Conservation (phyloP, 176 grass and related monocot genomes). For the Puccinellia tenuiflora region DNA sequence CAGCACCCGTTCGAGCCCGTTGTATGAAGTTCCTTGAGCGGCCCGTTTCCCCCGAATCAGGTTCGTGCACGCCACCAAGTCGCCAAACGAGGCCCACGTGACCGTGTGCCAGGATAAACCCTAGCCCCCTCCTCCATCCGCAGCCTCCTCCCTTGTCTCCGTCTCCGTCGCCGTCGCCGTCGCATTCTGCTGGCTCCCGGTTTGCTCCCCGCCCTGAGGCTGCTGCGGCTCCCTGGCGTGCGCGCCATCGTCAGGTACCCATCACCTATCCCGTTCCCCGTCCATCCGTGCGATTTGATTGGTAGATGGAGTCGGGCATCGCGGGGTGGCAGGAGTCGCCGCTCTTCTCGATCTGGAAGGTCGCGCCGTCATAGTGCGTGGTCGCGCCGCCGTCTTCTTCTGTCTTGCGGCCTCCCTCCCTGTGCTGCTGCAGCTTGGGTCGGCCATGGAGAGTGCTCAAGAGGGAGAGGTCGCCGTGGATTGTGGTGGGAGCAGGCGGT, state of each 20-base stretch:
- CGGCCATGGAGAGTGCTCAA: too few relatives aligned
- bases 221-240: conserved; percentile 13
- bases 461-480: too few relatives aligned
- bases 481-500: too few relatives aligned
- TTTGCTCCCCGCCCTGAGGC: background rate
- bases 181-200: conserved; percentile 7
- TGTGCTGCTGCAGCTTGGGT: too few relatives aligned
- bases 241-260: background rate
- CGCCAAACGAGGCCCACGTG: conserved; percentile 1
- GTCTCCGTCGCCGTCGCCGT: background rate
- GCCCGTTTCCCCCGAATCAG: background rate
- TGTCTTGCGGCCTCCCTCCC: too few relatives aligned
- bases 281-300: background rate
- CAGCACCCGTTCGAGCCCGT: background rate
- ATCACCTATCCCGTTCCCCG: background rate
- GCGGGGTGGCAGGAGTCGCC: too few relatives aligned
- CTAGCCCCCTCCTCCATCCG: background rate
- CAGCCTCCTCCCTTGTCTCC: background rate
- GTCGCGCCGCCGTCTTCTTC: too few relatives aligned
- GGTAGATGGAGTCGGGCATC: too few relatives aligned
- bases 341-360: too few relatives aligned
- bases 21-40: background rate
- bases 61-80: background rate
- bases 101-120: conserved; percentile 10
- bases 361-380: too few relatives aligned